These are phyloP conservation scores for Macrocystidia cucumis DNA, from an alignment of 1,284 basidiomycete species.

Conservation along the genomic window DNA sequence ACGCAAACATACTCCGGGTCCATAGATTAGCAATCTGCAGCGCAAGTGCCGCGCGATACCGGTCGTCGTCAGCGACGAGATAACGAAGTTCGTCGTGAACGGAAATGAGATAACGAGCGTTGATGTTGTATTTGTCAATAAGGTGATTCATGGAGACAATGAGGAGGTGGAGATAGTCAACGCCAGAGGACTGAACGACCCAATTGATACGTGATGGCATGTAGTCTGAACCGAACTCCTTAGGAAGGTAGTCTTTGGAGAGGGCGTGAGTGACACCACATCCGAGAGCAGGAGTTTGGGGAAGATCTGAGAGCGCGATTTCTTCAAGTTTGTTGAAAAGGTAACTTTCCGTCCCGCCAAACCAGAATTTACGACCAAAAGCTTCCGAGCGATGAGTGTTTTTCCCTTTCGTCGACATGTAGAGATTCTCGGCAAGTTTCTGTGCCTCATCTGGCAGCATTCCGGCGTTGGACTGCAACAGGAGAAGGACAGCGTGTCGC, in stretches of 20 bases:
- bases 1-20: constrained; percentile 92
- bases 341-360: constrained; percentile 93
- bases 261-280: constrained; percentile 94
- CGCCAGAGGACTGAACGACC: constrained; percentile 98
- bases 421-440: constrained; percentile 79
- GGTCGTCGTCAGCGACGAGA: constrained; percentile 84
- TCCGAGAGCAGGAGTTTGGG: constrained; percentile 88
- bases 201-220: constrained; percentile 98
- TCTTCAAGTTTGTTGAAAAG: constrained; percentile 99
- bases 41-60: constrained; percentile 85
- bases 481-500: constrained; percentile 85
- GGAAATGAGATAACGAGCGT: constrained; percentile 92
- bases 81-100: constrained; percentile 98
- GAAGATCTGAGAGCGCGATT: constrained; percentile 84
- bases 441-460: constrained; percentile 80
- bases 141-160: constrained; percentile 95
- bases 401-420: constrained; percentile 91
- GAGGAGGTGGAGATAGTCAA: constrained; percentile 96
- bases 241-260: constrained; percentile 82
- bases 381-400: constrained; percentile 67
- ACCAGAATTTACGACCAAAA: constrained; percentile 88
- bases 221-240: constrained; percentile 76
- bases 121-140: constrained; percentile 73
- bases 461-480: constrained; percentile 81
- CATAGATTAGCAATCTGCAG: constrained; percentile 95